These are phyloP conservation scores for Saturnispora hagleri DNA, from an alignment of 805 yeast species.

Conservation along the genomic window DNA sequence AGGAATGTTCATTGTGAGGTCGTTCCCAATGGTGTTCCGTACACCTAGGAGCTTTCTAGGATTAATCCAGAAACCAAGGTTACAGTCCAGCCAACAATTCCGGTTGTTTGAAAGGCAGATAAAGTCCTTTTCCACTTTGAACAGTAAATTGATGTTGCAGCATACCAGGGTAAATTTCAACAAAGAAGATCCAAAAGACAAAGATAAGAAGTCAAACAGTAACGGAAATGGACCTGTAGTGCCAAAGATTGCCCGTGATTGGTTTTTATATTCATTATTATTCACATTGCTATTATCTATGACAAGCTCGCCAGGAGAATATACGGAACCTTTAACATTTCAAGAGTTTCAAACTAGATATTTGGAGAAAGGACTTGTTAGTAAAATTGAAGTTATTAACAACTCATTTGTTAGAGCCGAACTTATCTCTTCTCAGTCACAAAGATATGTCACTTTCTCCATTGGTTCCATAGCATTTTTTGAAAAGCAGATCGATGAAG, in stretches of 20 bases:
- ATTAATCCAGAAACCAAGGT: background rate
- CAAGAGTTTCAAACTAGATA: slow-evolving; percentile 79
- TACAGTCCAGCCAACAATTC: background rate
- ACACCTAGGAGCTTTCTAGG: background rate
- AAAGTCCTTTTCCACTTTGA: slow-evolving; percentile 13
- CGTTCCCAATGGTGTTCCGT: background rate
- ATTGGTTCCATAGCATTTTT: slow-evolving; percentile 87
- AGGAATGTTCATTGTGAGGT: background rate
- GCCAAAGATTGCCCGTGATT: slow-evolving; percentile 12
- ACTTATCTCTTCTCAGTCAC: slow-evolving; percentile 24
- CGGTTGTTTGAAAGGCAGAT: background rate
- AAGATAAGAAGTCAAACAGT: slow-evolving; percentile 6
- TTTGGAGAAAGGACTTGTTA: slow-evolving; percentile 70
- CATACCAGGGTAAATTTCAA: slow-evolving; percentile 8
- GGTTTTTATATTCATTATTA: slow-evolving; percentile 23
- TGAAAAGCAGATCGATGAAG: slow-evolving; percentile 67
- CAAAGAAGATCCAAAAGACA: slow-evolving; percentile 1
- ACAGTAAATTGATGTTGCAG: slow-evolving; percentile 13
- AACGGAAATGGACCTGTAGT: slow-evolving; percentile 11
- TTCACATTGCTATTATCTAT: slow-evolving; percentile 17
- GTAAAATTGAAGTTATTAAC: slow-evolving; percentile 66
- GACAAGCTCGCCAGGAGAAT: slow-evolving; percentile 11
- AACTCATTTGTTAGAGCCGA: slow-evolving; percentile 65
- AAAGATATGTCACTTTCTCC: slow-evolving; percentile 41
- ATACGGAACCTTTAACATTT: slow-evolving; percentile 54